Percentiles rank a stretch among this genome's conserved stretches.
Conservation (phyloP, 805 yeast genomes). For the Hyphopichia homilentoma region DNA sequence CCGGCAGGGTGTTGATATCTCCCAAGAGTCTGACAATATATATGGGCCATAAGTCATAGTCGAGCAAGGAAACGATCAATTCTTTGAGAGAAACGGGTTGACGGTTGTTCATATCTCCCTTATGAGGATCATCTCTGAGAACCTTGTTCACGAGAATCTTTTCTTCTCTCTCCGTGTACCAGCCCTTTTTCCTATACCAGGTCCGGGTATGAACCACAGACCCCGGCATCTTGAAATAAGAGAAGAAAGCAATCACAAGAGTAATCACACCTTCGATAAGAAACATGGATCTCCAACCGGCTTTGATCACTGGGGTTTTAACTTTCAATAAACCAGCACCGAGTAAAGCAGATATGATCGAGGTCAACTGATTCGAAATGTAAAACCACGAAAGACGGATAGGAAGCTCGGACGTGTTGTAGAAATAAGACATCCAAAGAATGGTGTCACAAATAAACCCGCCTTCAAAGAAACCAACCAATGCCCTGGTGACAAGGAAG, state of each 20-base stretch:
- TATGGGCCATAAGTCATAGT: slow-evolving; percentile 25
- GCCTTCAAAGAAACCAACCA: slow-evolving; percentile 27
- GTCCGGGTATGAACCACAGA: slow-evolving; percentile 51
- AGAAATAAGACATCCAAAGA: slow-evolving; percentile 63
- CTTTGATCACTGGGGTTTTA: slow-evolving; percentile 8
- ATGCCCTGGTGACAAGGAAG: slow-evolving; percentile 21
- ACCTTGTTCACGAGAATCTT: slow-evolving; percentile 24
- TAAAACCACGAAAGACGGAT: slow-evolving; percentile 48
- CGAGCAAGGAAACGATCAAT: slow-evolving; percentile 13
- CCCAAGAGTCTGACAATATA: slow-evolving; percentile 36
- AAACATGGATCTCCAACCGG: slow-evolving; percentile 64
- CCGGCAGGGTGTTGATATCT: slow-evolving; percentile 16
- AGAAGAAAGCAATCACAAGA: slow-evolving; percentile 45
- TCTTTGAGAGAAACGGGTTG: slow-evolving; percentile 18
- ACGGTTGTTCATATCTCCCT: slow-evolving; percentile 28
- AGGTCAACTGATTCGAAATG: slow-evolving; percentile 5
- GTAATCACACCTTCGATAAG: slow-evolving; percentile 62
- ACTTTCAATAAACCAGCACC: slow-evolving; percentile 17
- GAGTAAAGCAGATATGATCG: slow-evolving; percentile 12
- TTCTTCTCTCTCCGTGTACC: slow-evolving; percentile 23
- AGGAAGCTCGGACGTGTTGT: slow-evolving; percentile 54
- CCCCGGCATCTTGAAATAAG: slow-evolving; percentile 51
- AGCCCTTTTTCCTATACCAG: slow-evolving; percentile 45
- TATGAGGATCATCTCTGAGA: slow-evolving; percentile 25
- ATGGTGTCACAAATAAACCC: slow-evolving; percentile 49